phyloP scores from a whole-genome alignment of 441 rosid species.

The Corymbia citriodora region DNA sequence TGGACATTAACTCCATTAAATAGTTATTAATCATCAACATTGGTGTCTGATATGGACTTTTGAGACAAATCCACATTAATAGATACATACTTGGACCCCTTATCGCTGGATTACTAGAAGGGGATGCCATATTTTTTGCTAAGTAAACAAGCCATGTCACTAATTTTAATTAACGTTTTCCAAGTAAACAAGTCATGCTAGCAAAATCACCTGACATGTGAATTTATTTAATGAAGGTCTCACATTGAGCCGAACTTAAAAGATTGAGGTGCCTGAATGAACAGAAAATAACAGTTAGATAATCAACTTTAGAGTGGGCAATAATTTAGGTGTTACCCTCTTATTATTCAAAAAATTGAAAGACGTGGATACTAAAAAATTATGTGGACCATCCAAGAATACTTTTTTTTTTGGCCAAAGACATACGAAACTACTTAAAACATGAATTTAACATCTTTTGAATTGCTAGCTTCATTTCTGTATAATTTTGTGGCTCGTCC shows the following conservation, averaged over 20 bases:
- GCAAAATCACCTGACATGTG: not conserved
- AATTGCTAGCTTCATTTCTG: not conserved
- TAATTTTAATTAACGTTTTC: not conserved
- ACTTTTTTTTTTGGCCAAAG: not conserved
- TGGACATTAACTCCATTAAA: not conserved
- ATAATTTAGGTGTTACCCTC: not conserved
- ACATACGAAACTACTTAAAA: not conserved
- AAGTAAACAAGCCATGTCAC: accelerated
- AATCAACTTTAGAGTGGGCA: not conserved
- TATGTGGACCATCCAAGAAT: not conserved
- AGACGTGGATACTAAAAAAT: not conserved
- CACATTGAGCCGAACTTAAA: not conserved
- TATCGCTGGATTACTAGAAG: too few species aligned
- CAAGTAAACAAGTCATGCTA: not conserved
- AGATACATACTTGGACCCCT: too few species aligned
- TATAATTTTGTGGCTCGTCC: not conserved
- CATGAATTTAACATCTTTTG: not conserved
- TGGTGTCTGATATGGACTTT: too few species aligned
- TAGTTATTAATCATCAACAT: too few species aligned
- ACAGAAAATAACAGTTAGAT: too few species aligned
- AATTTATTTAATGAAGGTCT: not conserved
- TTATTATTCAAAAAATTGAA: too few species aligned
- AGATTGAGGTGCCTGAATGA: not conserved
- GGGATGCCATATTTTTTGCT: too few species aligned
- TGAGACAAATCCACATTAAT: too few species aligned